A percentile compares a stretch with the other conserved stretches of the same genome.
Evolutionary conservation across 768 basidiomycete genomes (phyloP).

Genomic region (Hericium coralloides): DNA sequence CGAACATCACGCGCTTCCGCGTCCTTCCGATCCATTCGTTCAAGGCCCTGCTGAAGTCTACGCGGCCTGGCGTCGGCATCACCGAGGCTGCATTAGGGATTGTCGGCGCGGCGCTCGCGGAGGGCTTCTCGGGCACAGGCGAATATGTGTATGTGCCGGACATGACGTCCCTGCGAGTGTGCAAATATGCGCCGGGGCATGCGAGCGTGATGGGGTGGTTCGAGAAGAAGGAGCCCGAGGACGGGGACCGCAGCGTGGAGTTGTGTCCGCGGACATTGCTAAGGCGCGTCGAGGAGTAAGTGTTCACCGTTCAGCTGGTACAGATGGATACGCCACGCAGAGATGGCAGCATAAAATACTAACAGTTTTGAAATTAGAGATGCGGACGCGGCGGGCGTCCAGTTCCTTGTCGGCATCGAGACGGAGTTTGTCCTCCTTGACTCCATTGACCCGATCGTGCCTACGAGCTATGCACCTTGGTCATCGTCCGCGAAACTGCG

Average conservation of each 20-base stretch:
- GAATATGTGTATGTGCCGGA: constrained; percentile 58
- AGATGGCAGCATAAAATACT: too few species aligned
- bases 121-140: constrained; percentile 44
- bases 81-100: constrained; percentile 41
- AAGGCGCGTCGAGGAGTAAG: constrained; percentile 42
- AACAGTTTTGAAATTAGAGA: constrained; percentile 16
- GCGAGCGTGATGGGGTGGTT: constrained; percentile 62
- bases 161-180: constrained; percentile 39
- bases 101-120: constrained; percentile 34
- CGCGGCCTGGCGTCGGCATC: constrained; percentile 45
- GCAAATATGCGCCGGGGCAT: constrained; percentile 51
- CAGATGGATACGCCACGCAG: neutral
- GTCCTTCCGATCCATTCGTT: constrained; percentile 52
- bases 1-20: constrained; percentile 50
- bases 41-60: constrained; percentile 36
- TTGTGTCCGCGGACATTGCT: constrained; percentile 54
- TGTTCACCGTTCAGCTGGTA: neutral
- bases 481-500: constrained; percentile 27
- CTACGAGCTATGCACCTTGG: constrained; percentile 42
- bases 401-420: constrained; percentile 62
- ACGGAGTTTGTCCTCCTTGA: constrained; percentile 61
- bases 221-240: constrained; percentile 42
- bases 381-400: constrained; percentile 26
- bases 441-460: constrained; percentile 34
- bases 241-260: constrained; percentile 25